These are phyloP conservation scores for Lasiosphaeriaceae sp. DNA, from an alignment of 495 filamentous ascomycete genomes.

Conservation along the genomic window DNA sequence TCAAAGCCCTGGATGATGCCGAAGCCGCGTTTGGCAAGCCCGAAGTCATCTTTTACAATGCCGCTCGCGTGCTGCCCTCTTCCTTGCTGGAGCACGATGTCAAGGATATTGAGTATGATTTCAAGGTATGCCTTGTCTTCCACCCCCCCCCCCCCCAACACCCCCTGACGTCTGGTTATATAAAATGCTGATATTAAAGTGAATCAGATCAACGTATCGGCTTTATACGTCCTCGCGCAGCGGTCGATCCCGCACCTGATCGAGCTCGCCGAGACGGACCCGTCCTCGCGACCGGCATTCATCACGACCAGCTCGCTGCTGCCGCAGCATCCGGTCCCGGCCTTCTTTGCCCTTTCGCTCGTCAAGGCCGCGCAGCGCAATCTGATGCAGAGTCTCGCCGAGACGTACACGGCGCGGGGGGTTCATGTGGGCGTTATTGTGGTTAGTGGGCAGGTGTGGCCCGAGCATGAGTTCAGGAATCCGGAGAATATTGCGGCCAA, in stretches of 20 bases:
- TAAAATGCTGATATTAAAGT: neutral
- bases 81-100: constrained; percentile 25
- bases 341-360: constrained; percentile 38
- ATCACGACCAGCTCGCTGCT: constrained; percentile 36
- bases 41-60: constrained; percentile 39
- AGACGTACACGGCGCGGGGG: constrained; percentile 27
- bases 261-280: constrained; percentile 18
- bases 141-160: too few relatives aligned
- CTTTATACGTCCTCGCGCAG: constrained; percentile 31
- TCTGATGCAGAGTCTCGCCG: constrained; percentile 30
- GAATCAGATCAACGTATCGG: constrained; percentile 32
- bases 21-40: constrained; percentile 26
- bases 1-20: constrained; percentile 26
- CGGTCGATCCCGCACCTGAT: constrained; percentile 33
- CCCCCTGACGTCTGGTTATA: too few relatives aligned
- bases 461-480: constrained; percentile 28
- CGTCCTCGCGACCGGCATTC: constrained; percentile 26
- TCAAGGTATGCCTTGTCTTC: constrained; percentile 27
- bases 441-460: constrained; percentile 31
- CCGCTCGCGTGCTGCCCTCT: constrained; percentile 31
- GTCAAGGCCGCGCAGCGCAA: constrained; percentile 41
- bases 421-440: constrained; percentile 38
- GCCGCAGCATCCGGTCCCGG: constrained; percentile 29
- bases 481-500: constrained; percentile 34
- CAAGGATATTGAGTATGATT: constrained; percentile 36